Evolutionary conservation across 495 filamentous ascomycete species (phyloP), one percentile per base, ranked within the genome.

Genomic region (Trichocladium antarcticum): DNA sequence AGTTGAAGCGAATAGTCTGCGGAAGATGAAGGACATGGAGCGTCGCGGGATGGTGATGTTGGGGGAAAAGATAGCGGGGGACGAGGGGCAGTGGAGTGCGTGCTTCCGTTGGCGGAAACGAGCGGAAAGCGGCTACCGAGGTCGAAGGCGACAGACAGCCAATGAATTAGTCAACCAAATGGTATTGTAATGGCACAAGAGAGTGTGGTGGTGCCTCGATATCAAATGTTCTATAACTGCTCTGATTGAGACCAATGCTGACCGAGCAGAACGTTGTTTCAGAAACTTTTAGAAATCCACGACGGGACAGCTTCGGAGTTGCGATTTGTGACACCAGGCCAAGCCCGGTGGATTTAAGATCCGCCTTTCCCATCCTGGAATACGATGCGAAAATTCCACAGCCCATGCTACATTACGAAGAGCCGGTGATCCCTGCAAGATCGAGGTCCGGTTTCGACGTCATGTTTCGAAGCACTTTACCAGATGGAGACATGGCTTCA

Each of bases 21-120:
- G 73, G 56, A 81, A 74, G 67, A 95, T 74, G 70, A 92, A 78
- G 66, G 73, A 86, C 73, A 89, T 88, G 83, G 77, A 53, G 24
- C 15, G 32, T n/a, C 46, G 47, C 37, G 22, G 47, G 34, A 32
- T 57, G 41, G 17, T 44, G 50, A 48, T 5, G 22, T 54, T 45
- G 40, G 49, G 27, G 46, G 53, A 47, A 27, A 53, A 38, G 40
- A 29, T 19, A 27, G 47, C 15, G 42, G 40, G 31, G 15, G 16
- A 7, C 31, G 45, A 48, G 45, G 47, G 47, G 47, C 47, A 47
- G 46, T 43, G 37, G 41, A 12, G n/a, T 59, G 15, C 15, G 32
- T 37, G 11, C 17, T 40, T 38, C 31, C 14, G n/a, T n/a, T n/a
- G 38, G 36, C 20, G 22, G 29, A 21, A 19, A 42, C 32, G 11